These are phyloP conservation scores for Fusarium napiforme DNA, from an alignment of 2,329 filamentous ascomycete genomes.

Conservation along the genomic window DNA sequence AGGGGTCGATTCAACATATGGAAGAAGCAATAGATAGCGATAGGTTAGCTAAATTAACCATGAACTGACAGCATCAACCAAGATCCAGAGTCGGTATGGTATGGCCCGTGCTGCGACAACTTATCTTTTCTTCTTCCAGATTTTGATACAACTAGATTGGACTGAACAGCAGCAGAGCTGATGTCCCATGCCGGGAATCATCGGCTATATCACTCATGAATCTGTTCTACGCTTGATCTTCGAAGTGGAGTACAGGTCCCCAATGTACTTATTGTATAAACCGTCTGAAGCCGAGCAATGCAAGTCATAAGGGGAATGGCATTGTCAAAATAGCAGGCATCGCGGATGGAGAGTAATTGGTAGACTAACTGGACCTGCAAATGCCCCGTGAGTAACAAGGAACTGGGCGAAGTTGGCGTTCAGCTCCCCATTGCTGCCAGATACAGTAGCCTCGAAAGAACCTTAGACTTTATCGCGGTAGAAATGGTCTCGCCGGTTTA, in stretches of 20 bases:
- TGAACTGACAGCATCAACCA: not conserved
- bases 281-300: slow-evolving; percentile 25
- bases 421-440: not conserved
- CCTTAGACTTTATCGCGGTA: too few species aligned
- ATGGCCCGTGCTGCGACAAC: not conserved
- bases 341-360: not conserved
- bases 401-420: not conserved
- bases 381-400: not conserved
- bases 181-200: not conserved
- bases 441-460: too few species aligned
- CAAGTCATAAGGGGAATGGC: not conserved
- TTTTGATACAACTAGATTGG: accelerated
- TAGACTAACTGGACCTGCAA: accelerated
- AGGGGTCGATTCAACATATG: not conserved
- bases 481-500: too few species aligned
- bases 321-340: accelerated
- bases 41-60: not conserved
- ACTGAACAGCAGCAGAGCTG: not conserved
- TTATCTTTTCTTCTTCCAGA: too few species aligned
- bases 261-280: not conserved
- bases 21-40: not conserved
- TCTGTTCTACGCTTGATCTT: not conserved
- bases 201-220: not conserved
- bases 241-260: not conserved
- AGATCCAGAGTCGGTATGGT: not conserved